Evolutionary conservation across 768 basidiomycete species (phyloP).

Genomic region (Vishniacozyma victoriae): DNA sequence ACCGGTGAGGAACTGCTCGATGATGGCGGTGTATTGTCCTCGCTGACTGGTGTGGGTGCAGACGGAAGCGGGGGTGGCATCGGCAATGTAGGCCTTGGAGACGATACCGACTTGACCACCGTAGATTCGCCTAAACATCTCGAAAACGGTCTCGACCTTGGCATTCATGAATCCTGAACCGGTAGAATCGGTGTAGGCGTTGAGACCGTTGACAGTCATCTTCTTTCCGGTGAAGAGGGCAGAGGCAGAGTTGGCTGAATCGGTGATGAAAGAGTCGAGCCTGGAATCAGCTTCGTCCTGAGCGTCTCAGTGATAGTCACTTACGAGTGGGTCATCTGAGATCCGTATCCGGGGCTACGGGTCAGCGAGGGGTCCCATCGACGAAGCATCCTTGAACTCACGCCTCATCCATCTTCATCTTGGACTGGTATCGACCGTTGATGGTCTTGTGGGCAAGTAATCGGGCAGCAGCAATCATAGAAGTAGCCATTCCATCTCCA

Average conservation of each 20-base stretch:
- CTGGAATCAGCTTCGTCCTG: slow-evolving; percentile 21
- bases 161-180: slow-evolving; percentile 40
- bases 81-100: slow-evolving; percentile 47
- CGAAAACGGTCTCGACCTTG: slow-evolving; percentile 47
- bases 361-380: not conserved
- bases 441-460: slow-evolving; percentile 49
- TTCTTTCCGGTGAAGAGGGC: slow-evolving; percentile 46
- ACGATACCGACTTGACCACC: slow-evolving; percentile 48
- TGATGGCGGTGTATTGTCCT: slow-evolving; percentile 41
- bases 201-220: slow-evolving; percentile 48
- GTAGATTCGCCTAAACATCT: slow-evolving; percentile 41
- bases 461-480: slow-evolving; percentile 47
- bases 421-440: slow-evolving; percentile 47
- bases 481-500: slow-evolving; percentile 26
- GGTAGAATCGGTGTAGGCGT: slow-evolving; percentile 45
- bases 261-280: slow-evolving; percentile 45
- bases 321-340: slow-evolving; percentile 47
- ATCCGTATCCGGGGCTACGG: slow-evolving; percentile 21
- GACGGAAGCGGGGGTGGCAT: slow-evolving; percentile 48
- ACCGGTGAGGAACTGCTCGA: slow-evolving; percentile 45
- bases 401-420: slow-evolving; percentile 33
- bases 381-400: slow-evolving; percentile 1
- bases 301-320: not conserved
- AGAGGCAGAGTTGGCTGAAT: slow-evolving; percentile 49
- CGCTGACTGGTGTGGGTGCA: slow-evolving; percentile 43